Percentiles rank a stretch among this genome's conserved stretches.
phyloP scores from a whole-genome alignment of 768 basidiomycete genomes.

The Rhizopogon vesiculosus region DNA sequence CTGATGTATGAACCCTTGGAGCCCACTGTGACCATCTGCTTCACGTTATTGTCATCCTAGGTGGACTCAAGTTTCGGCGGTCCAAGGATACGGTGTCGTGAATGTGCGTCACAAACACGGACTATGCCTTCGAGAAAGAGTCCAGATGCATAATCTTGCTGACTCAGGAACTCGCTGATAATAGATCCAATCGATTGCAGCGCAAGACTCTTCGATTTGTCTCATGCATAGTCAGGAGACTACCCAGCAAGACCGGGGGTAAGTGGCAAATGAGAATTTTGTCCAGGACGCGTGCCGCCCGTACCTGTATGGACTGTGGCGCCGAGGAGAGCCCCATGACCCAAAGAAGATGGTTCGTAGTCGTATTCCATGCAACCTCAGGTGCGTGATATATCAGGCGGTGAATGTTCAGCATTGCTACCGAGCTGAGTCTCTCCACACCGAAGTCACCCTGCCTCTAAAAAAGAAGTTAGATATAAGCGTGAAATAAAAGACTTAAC shows the following conservation, averaged over 20 bases:
- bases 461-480: not conserved
- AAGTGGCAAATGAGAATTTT: slow-evolving; percentile 56
- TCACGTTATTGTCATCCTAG: slow-evolving; percentile 99
- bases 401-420: slow-evolving; percentile 79
- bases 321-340: slow-evolving; percentile 67
- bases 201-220: slow-evolving; percentile 85
- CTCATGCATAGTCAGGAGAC: slow-evolving; percentile 54
- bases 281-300: slow-evolving; percentile 84
- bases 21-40: slow-evolving; percentile 99
- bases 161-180: slow-evolving; percentile 73
- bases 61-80: slow-evolving; percentile 65
- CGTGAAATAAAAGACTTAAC: not conserved
- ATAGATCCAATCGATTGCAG: slow-evolving; percentile 81
- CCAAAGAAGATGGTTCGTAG: slow-evolving; percentile 75
- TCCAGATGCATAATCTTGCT: slow-evolving; percentile 69
- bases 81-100: slow-evolving; percentile 67
- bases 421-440: slow-evolving; percentile 78
- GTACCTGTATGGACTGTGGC: slow-evolving; percentile 75
- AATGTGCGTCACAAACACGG: slow-evolving; percentile 68
- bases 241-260: slow-evolving; percentile 1
- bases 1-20: slow-evolving; percentile 99
- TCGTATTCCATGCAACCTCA: slow-evolving; percentile 79
- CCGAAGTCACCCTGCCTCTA: slow-evolving; percentile 93
- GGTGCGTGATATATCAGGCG: slow-evolving; percentile 82
- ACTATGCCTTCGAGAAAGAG: slow-evolving; percentile 70